Base-by-base conservation (phyloP, 2,329 filamentous ascomycete species). In the Annulohypoxylon truncatum region DNA sequence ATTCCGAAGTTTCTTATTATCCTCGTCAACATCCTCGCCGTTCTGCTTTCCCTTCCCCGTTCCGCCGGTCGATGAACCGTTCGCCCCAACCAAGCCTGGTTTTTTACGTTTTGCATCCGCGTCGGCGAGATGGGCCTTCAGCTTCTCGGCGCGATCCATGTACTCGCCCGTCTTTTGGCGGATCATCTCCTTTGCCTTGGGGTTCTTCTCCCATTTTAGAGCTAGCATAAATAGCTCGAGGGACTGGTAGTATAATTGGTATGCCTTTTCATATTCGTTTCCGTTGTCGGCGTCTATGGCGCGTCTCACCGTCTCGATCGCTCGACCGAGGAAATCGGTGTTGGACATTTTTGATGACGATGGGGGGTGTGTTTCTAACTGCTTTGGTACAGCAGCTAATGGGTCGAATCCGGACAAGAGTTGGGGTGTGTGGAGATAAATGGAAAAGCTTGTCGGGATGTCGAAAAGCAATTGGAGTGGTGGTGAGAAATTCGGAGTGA, bases 151-250 rank as follows among this genome's bases (percentile, higher is more conserved):
- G 68, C 96, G 93, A 81, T 97, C 95, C 91, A 99, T 97, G 85
- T 99, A 99, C 78, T 97, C 95, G 74, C 86, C 92, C 18, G 94
- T 94, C 84, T 98, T 98, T 74, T 92, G 89, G 73, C 96, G 91
- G 80, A 99, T 97, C 88, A 97, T 97, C 78, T 96, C 94, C 84
- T 98, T 98, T 70, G 93, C 94, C 74, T 94, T 95, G 69, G 92
- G 90, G 82, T 97, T 98, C 87, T 98, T 99, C 84, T 99, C 96
- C 95, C 95, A 99, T 85, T 99, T 99, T 66, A 99, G 87, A 31
- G 96, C 96, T 67, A 98, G 92, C 92, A 99, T 97, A 85, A 98
- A 99, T 63, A 98, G 89, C 82, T 99, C 95, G 73, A 99, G 92
- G 54, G 95, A 91, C 73, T 93, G 90, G 84, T 97, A 97, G 87